Base-by-base conservation (phyloP, 192 early-diverging fungal genomes). In the Endogone sp. region DNA sequence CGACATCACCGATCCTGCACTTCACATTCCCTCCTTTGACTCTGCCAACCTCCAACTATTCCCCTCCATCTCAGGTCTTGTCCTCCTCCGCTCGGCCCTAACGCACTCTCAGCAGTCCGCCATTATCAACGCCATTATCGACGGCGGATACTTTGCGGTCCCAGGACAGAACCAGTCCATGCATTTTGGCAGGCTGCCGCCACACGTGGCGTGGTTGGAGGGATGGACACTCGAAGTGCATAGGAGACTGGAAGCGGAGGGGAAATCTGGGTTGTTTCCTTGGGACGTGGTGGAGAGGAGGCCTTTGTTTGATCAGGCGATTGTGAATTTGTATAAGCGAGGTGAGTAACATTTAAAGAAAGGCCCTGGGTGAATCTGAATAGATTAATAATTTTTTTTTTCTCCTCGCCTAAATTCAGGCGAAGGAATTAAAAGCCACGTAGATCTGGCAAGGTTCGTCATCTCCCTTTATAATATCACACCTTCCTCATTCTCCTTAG, bases 261-360 rank as follows among this genome's bases (percentile, higher is more conserved):
- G 44, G 23, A 11, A 60, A 13, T 59, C 69, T 25, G 24, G 60
- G 3, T 69, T 79, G 56, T 63, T 84, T 3, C 68, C 72, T 6
- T n/a, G 44, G 0, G 22, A 37, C 37, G 67, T 75, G 54, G 73
- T 75, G 10, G 22, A 62, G 3, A 59, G 83, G 2, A 6, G 30
- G 24, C 83, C 83, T 3, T 57, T 84, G n/a, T 84, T 84, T 61
- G 78, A 84, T 71, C 83, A 84, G 63, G 79, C 78, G 10, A 84
- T 84, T 32, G 66, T 80, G 29, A 84, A 84, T 61, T 60, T 81
- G 3, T 84, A 84, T 64, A 62, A 67, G 22, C 76, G 64, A 78
- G 76, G 75, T 77, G 58, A 31, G 60, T 8, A 10, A n/a, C 21
- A 27, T 31, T 24, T 37, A 11, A 32, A 9, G 10, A 4, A 24